Percentiles rank a stretch among this genome's conserved stretches.
These are phyloP conservation scores for Syncephalastrum sp. DNA, from an alignment of 371 early-diverging fungal genomes.

Conservation along the genomic window DNA sequence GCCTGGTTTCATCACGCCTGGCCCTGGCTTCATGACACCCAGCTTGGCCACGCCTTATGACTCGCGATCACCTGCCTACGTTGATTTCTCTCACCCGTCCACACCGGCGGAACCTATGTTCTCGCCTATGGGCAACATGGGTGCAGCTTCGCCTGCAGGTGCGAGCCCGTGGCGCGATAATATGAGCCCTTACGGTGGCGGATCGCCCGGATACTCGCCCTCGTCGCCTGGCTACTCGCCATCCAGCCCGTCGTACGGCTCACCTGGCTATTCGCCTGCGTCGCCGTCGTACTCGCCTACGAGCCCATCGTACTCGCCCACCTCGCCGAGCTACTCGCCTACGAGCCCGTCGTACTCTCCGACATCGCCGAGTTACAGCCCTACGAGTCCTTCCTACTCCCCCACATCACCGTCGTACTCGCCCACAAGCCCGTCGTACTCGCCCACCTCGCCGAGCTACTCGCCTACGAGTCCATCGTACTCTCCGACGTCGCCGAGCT, in stretches of 20 bases:
- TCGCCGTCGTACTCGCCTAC: slow-evolving; percentile 69
- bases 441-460: slow-evolving; percentile 76
- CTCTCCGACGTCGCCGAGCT: slow-evolving; percentile 65
- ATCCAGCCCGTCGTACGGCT: slow-evolving; percentile 60
- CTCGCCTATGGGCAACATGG: slow-evolving; percentile 66
- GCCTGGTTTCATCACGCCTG: slow-evolving; percentile 48
- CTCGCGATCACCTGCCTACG: slow-evolving; percentile 57
- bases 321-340: slow-evolving; percentile 60
- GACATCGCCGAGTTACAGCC: slow-evolving; percentile 66
- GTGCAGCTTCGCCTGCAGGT: slow-evolving; percentile 32
- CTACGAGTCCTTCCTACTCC: slow-evolving; percentile 66
- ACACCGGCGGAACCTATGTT: slow-evolving; percentile 63
- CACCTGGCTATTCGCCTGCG: slow-evolving; percentile 77
- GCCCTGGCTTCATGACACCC: slow-evolving; percentile 62
- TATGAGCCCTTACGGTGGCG: slow-evolving; percentile 48
- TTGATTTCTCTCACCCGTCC: slow-evolving; percentile 57
- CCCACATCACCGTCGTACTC: slow-evolving; percentile 82
- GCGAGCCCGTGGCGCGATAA: slow-evolving; percentile 57
- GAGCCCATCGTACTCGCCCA: slow-evolving; percentile 61
- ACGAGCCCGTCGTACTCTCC: slow-evolving; percentile 70
- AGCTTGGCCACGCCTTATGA: slow-evolving; percentile 55
- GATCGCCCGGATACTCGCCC: slow-evolving; percentile 72
- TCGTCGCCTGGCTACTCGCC: slow-evolving; percentile 79
- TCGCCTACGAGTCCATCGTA: slow-evolving; percentile 79
- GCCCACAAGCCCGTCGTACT: slow-evolving; percentile 73